phyloP scores from a whole-genome alignment of 345 rosid species.

The Heritiera littoralis region DNA sequence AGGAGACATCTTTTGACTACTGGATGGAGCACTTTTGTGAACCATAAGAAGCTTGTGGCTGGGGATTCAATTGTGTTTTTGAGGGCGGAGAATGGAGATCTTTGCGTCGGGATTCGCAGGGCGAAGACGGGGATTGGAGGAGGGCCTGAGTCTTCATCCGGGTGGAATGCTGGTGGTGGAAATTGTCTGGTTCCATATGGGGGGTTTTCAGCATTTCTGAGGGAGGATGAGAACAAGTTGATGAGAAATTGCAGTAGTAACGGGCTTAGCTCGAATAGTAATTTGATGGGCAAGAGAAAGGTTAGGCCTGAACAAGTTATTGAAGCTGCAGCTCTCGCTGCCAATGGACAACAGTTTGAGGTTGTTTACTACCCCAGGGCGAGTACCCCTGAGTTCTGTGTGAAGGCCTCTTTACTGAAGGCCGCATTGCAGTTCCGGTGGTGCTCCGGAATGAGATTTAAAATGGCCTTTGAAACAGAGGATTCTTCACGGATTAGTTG shows the following conservation, averaged over 20 bases:
- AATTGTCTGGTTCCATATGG: slow-evolving; percentile 47
- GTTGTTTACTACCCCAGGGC: slow-evolving; percentile 71
- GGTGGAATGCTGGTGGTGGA: slow-evolving; percentile 55
- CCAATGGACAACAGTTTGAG: slow-evolving; percentile 61
- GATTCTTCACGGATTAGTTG: slow-evolving; percentile 80
- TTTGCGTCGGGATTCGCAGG: slow-evolving; percentile 70
- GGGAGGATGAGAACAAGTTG: slow-evolving; percentile 53
- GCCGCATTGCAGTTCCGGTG: slow-evolving; percentile 65
- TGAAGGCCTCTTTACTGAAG: slow-evolving; percentile 54
- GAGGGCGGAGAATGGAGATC: slow-evolving; percentile 74
- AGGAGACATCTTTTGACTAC: slow-evolving; percentile 79
- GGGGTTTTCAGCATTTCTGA: slow-evolving; percentile 53
- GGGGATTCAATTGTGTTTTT: slow-evolving; percentile 79
- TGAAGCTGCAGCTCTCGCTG: slow-evolving; percentile 59
- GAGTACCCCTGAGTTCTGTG: slow-evolving; percentile 64
- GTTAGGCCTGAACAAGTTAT: slow-evolving; percentile 55
- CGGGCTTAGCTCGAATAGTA: slow-evolving; percentile 33
- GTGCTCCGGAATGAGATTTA: slow-evolving; percentile 75
- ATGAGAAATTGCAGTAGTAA: slow-evolving; percentile 42
- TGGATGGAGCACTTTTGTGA: slow-evolving; percentile 83
- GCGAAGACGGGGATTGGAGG: slow-evolving; percentile 61
- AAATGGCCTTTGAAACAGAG: slow-evolving; percentile 82
- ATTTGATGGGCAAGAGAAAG: slow-evolving; percentile 43
- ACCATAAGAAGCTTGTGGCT: slow-evolving; percentile 76
- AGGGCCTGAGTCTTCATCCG: slow-evolving; percentile 51